Evolutionary conservation across 495 filamentous ascomycete species (phyloP).

Genomic region (Friedmanniomyces simplex): DNA sequence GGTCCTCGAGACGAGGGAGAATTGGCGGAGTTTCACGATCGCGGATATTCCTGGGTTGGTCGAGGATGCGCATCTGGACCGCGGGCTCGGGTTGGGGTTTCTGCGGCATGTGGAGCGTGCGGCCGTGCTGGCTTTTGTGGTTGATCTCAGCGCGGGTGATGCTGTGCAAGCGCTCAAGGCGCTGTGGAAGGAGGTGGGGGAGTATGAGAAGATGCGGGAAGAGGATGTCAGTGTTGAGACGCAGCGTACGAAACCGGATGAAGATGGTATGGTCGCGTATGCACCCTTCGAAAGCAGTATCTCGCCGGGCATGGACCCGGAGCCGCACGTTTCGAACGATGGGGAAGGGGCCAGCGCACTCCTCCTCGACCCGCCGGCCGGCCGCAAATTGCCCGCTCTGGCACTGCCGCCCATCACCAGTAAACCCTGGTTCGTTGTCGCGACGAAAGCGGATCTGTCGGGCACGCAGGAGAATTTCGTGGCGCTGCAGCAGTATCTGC

Average conservation of each 20-base stretch:
- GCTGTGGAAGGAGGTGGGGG: constrained; percentile 79
- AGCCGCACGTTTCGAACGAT: neutral
- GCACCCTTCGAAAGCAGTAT: constrained; percentile 6
- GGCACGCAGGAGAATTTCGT: constrained; percentile 68
- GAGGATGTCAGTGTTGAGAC: constrained; percentile 42
- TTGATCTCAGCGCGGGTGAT: constrained; percentile 73
- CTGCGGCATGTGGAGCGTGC: constrained; percentile 91
- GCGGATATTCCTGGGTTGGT: constrained; percentile 94
- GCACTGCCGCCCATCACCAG: constrained; percentile 55
- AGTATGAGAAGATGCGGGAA: constrained; percentile 67
- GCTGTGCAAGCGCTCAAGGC: constrained; percentile 65
- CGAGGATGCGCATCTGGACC: constrained; percentile 81
- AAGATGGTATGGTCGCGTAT: constrained; percentile 16
- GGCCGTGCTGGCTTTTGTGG: constrained; percentile 81
- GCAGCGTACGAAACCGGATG: constrained; percentile 32
- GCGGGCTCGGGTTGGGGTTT: constrained; percentile 83
- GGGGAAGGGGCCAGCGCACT: neutral
- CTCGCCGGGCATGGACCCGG: constrained; percentile 11
- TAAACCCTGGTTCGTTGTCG: constrained; percentile 96
- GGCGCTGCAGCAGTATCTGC: constrained; percentile 56
- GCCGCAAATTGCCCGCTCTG: constrained; percentile 22
- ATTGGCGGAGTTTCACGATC: constrained; percentile 61
- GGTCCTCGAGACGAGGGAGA: constrained; percentile 22
- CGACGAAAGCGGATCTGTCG: constrained; percentile 83
- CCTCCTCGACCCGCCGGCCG: constrained; percentile 5